Evolutionary conservation across 2,329 filamentous ascomycete species (phyloP), one percentile per base, ranked within the genome.

Genomic region (Fusarium chaquense): DNA sequence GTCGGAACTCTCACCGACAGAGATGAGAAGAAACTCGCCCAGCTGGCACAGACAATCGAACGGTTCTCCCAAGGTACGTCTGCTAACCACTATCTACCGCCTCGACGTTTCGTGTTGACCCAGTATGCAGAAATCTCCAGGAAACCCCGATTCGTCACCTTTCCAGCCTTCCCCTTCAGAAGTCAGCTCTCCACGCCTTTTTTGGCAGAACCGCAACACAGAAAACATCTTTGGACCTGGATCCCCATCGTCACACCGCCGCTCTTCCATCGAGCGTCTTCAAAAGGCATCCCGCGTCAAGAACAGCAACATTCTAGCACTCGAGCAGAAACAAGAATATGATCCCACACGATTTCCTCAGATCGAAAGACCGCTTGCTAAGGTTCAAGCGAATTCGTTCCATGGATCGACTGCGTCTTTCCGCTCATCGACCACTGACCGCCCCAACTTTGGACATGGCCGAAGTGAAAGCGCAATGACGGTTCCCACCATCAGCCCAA

Each of bases 291-390:
- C 95, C 58, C 92, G 96, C 65, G 96, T 99, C 76, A 97, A 95
- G 86, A 98, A 97, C 83, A 98, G 95, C 86, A 97, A 91, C 82
- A 98, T 98, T 86, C 93, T 97, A 78, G 94, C 93, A 43, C 91
- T 94, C 58, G 94, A 98, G 81, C 91, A 94, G 77, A 94, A 94
- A 82, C 89, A 94, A 79, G 92, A 97, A 83, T 98, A 98, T 84
- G 93, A 98, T 79, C 93, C 94, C 30, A 87, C 91, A 58, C 88
- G 89, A 71, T 82, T 94, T 57, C 91, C 92, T 46, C 85, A 92
- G 62, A 87, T 97, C 65, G 93, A 98, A 81, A 89, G 94, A 68
- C 93, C 94, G 38, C 85, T 97, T 71, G 89, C 92, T 76, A 91
- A 90, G 78, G 84, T 93, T 75, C 91, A 93, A 81, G 89, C 87